A percentile compares a stretch with the other conserved stretches of the same genome.
These are phyloP conservation scores for Myochromella boudieri DNA, from an alignment of 768 basidiomycete genomes.

Conservation along the genomic window DNA sequence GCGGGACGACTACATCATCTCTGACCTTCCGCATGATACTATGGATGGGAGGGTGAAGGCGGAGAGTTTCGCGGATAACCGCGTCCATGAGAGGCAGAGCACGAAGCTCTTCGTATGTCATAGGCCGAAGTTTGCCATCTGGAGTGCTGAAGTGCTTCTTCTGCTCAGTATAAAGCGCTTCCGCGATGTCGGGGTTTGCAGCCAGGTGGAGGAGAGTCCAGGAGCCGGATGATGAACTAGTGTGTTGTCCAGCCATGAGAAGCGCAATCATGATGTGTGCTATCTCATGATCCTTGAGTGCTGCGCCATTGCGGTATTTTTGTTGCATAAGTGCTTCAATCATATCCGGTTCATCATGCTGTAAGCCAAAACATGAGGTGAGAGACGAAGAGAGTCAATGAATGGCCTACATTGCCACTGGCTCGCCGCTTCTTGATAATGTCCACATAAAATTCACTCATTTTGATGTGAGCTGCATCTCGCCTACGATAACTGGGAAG, in stretches of 20 bases:
- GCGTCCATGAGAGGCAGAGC: conserved; percentile 82
- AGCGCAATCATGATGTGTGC: conserved; percentile 99
- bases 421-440: conserved; percentile 77
- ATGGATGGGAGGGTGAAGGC: conserved; percentile 94
- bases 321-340: conserved; percentile 84
- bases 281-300: conserved; percentile 85
- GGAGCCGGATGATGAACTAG: conserved; percentile 87
- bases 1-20: conserved; percentile 79
- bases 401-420: conserved; percentile 41
- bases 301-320: conserved; percentile 77
- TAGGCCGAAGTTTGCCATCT: conserved; percentile 75
- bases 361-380: conserved; percentile 1
- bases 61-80: conserved; percentile 90
- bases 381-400: background rate
- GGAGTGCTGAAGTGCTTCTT: conserved; percentile 75
- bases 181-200: conserved; percentile 69
- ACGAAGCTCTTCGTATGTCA: conserved; percentile 86
- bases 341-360: conserved; percentile 81
- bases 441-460: conserved; percentile 89
- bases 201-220: conserved; percentile 93
- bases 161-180: conserved; percentile 88
- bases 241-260: conserved; percentile 99
- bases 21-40: conserved; percentile 93
- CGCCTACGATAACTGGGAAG: conserved; percentile 86
- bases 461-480: conserved; percentile 87